Evolutionary conservation across 2,329 filamentous ascomycete species (phyloP).

Genomic region (Hypomyces rosellus): DNA sequence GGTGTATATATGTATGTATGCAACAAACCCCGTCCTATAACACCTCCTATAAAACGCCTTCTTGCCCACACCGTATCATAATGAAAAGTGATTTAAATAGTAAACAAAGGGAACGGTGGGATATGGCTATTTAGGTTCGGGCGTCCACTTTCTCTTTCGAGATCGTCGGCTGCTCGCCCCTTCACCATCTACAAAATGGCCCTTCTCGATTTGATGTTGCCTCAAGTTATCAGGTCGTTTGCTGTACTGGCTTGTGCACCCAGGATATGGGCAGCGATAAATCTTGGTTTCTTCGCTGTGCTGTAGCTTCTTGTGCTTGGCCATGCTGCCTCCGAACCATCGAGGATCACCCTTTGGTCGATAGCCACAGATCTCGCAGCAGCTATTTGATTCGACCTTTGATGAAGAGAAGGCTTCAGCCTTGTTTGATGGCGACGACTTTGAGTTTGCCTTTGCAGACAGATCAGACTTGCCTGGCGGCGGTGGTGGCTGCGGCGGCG

Average conservation of each 20-base stretch:
- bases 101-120: not conserved
- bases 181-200: slow-evolving; percentile 44
- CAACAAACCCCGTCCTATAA: too few species aligned
- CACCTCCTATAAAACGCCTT: too few species aligned
- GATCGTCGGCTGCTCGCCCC: slow-evolving; percentile 31
- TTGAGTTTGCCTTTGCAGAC: not conserved
- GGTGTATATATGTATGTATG: too few species aligned
- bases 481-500: not conserved
- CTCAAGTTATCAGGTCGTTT: slow-evolving; percentile 50
- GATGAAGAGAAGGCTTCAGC: slow-evolving; percentile 10
- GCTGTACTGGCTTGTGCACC: slow-evolving; percentile 49
- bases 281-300: slow-evolving; percentile 44
- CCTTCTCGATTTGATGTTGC: slow-evolving; percentile 51
- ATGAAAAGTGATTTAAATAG: not conserved
- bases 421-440: slow-evolving; percentile 7
- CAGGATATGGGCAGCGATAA: slow-evolving; percentile 47
- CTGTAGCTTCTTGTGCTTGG: slow-evolving; percentile 51
- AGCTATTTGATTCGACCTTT: slow-evolving; percentile 38
- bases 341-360: slow-evolving; percentile 50
- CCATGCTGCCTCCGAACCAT: slow-evolving; percentile 54
- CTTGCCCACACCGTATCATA: too few species aligned
- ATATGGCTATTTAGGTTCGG: not conserved
- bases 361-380: slow-evolving; percentile 49
- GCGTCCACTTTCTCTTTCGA: slow-evolving; percentile 37
- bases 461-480: too few species aligned